Conservation (phyloP, 257 asterid species). For the Solanum sitiens region DNA sequence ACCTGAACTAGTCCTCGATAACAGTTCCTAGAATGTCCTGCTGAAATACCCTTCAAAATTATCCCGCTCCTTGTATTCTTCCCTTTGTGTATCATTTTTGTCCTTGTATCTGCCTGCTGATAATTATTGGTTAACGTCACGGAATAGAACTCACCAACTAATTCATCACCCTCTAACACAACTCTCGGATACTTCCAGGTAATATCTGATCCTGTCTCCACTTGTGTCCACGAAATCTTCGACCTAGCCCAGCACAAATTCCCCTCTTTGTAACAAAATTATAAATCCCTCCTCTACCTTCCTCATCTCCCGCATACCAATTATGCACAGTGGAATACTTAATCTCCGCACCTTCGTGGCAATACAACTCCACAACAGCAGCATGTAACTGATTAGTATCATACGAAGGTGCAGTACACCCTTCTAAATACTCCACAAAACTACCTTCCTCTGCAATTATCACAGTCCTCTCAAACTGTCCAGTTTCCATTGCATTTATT, state of each 20-base stretch:
- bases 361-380: conserved; percentile 84
- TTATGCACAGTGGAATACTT: conserved; percentile 94
- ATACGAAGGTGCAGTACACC: conserved; percentile 93
- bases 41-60: conserved; percentile 90
- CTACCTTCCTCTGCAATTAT: conserved; percentile 89
- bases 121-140: conserved; percentile 86
- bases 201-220: conserved; percentile 95
- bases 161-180: conserved; percentile 81
- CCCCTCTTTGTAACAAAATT: conserved; percentile 96
- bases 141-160: conserved; percentile 91
- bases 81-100: conserved; percentile 97
- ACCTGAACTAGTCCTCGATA: conserved; percentile 92
- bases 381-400: conserved; percentile 92
- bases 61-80: conserved; percentile 92
- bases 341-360: conserved; percentile 73
- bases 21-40: conserved; percentile 80
- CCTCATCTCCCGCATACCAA: conserved; percentile 94
- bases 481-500: conserved; percentile 95
- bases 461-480: conserved; percentile 94
- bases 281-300: conserved; percentile 81
- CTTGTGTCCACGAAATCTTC: conserved; percentile 98
- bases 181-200: conserved; percentile 99
- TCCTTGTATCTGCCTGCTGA: conserved; percentile 98
- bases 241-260: conserved; percentile 60
- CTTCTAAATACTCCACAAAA: conserved; percentile 90